These are phyloP conservation scores for Penicillium lividum DNA, from an alignment of 495 filamentous ascomycete species.

Conservation along the genomic window DNA sequence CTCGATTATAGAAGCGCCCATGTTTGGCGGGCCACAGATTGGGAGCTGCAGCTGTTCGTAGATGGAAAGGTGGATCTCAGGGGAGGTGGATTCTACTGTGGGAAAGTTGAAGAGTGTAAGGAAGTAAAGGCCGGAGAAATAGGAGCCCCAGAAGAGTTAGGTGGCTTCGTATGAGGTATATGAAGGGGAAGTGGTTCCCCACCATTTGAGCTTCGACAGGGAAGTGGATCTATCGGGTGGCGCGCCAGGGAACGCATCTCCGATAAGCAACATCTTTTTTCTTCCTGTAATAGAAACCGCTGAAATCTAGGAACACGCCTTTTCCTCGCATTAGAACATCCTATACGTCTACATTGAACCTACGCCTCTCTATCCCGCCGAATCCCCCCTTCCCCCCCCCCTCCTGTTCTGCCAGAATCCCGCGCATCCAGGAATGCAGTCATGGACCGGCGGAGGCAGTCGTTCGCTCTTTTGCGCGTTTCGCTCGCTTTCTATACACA, in stretches of 20 bases:
- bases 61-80: conserved; percentile 2
- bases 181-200: conserved; percentile 35
- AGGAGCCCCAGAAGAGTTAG: conserved; percentile 10
- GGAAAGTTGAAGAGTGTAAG: not conserved
- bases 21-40: conserved; percentile 39
- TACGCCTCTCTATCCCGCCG: not conserved
- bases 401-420: not conserved
- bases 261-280: conserved; percentile 26
- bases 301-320: not conserved
- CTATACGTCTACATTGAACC: not conserved
- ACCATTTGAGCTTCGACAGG: conserved; percentile 30
- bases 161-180: conserved; percentile 31
- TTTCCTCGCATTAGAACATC: not conserved
- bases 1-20: conserved; percentile 52
- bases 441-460: conserved; percentile 40
- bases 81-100: not conserved
- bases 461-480: conserved; percentile 38
- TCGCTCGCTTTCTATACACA: conserved; percentile 26
- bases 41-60: conserved; percentile 7
- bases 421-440: conserved; percentile 35
- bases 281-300: conserved; percentile 2
- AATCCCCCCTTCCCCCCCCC: not conserved
- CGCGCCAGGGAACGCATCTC: conserved; percentile 25
- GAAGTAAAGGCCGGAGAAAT: not conserved
- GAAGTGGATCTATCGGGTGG: conserved; percentile 30